These are phyloP conservation scores for Trichoderma asperellum DNA, from an alignment of 2,329 filamentous ascomycete species.

Conservation along the genomic window DNA sequence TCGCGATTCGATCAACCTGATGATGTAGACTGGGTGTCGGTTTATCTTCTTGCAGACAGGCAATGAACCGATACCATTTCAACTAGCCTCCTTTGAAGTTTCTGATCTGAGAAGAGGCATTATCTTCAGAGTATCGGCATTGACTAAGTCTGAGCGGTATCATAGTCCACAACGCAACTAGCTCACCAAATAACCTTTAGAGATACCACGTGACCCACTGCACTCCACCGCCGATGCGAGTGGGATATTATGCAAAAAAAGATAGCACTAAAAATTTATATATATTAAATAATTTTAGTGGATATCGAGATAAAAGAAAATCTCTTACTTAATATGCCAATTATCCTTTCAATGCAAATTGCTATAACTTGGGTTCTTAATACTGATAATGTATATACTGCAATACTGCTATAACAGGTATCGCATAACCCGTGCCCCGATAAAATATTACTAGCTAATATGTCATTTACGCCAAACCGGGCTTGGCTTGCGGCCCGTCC, in stretches of 20 bases:
- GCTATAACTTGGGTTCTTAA: no score
- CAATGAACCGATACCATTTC: neutral
- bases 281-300: neutral
- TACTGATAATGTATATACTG: no score
- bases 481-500: neutral
- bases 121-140: neutral
- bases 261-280: neutral
- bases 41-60: neutral
- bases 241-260: neutral
- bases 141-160: neutral
- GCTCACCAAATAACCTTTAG: neutral
- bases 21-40: neutral
- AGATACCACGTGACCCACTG: neutral
- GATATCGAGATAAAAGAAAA: neutral
- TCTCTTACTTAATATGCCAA: no score
- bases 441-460: neutral
- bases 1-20: neutral
- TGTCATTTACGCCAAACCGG: neutral
- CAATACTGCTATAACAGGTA: no score
- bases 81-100: no score
- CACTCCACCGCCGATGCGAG: neutral
- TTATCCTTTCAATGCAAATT: no score
- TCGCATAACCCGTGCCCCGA: no score
- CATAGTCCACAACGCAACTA: neutral
- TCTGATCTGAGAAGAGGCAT: neutral